A percentile compares a stretch with the other conserved stretches of the same genome.
These are phyloP conservation scores for Sporothrix brunneoviolacea DNA, from an alignment of 2,329 filamentous ascomycete species.

Conservation along the genomic window DNA sequence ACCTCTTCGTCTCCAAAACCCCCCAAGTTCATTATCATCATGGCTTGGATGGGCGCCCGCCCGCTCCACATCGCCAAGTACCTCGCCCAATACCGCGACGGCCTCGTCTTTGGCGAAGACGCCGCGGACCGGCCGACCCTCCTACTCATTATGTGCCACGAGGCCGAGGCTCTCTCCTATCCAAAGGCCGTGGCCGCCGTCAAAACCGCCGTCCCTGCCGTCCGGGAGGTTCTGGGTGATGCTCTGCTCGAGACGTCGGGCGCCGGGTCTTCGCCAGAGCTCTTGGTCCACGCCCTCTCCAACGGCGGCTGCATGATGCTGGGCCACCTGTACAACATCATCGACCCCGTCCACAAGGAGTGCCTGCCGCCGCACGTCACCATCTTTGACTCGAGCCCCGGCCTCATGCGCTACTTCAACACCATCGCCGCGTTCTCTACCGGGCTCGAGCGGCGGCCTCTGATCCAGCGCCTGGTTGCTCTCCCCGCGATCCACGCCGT, in stretches of 20 bases:
- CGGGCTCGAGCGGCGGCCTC: conserved; percentile 6
- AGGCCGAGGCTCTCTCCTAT: conserved; percentile 30
- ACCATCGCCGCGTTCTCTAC: conserved; percentile 4
- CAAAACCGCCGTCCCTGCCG: conserved; percentile 33
- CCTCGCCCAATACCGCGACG: conserved; percentile 35
- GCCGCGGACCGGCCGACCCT: conserved; percentile 39
- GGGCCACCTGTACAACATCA: conserved; percentile 29
- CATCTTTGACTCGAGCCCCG: conserved; percentile 44
- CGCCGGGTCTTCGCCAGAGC: too few species aligned
- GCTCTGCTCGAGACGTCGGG: too few species aligned
- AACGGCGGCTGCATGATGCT: conserved; percentile 44
- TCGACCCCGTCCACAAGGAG: neutral
- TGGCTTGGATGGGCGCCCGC: conserved; percentile 46
- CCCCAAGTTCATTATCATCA: conserved; percentile 42
- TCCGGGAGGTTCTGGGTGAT: conserved; percentile 26
- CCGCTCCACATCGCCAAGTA: conserved; percentile 47
- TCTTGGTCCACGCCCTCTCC: conserved; percentile 46
- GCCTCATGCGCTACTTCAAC: conserved; percentile 33
- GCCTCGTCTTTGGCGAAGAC: conserved; percentile 11
- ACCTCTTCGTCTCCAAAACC: conserved; percentile 12
- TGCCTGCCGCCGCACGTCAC: conserved; percentile 36
- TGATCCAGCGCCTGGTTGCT: conserved; percentile 21
- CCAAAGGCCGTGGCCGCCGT: conserved; percentile 28
- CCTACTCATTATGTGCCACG: conserved; percentile 39
- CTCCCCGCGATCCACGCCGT: conserved; percentile 21